Evolutionary conservation across 140 eudicot genomes (phyloP), one percentile per base, ranked within the genome.

Genomic region (Flaveria floridana): DNA sequence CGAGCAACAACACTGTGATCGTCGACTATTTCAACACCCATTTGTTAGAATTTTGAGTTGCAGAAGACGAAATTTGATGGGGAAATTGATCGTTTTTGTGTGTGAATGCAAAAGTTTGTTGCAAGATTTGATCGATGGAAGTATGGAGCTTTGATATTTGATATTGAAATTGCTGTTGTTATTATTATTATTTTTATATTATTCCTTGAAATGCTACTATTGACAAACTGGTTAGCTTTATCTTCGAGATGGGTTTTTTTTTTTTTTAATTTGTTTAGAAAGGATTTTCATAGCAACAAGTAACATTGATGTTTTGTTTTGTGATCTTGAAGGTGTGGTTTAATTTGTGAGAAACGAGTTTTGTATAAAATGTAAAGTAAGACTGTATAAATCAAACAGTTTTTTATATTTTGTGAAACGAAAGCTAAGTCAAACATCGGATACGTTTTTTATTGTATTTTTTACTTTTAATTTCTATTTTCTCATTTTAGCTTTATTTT

Each of bases 161-260:
- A 16, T 55, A 7, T 0, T 18, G 19, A 53, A 53, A 34, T 34
- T 34, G 41, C 1, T 34, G 41, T 53, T 78, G 81, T 46, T 48
- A 0, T 13, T 23, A 10, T 25, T 59, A 59, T 59, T 59, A 26
- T 2, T 59, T 59, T 58, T 58, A 58, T 58, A 21, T 58, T 58
- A 58, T 58, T 58, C 37, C 6, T 58, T 0, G 65, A 15, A 51
- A 21, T 20, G 65, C 6, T 20, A 21, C 14, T 0, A 9, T 58
- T 3, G 2, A 20, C 34, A 21, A 8, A 3, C 0, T 61, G 0
- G 18, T 61, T 61, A 61, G 21, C 41, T 3, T 61, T 61, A 61
- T 61, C 41, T 26, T 12, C 91, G 82, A 63, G 96, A 37, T 23
- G 39, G 64, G 16, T 53, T 72, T 59, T 87, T 94, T 96, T 21